Evolutionary conservation across 106 monocot genomes (phyloP).

Genomic region (Dendrobium nobile): DNA sequence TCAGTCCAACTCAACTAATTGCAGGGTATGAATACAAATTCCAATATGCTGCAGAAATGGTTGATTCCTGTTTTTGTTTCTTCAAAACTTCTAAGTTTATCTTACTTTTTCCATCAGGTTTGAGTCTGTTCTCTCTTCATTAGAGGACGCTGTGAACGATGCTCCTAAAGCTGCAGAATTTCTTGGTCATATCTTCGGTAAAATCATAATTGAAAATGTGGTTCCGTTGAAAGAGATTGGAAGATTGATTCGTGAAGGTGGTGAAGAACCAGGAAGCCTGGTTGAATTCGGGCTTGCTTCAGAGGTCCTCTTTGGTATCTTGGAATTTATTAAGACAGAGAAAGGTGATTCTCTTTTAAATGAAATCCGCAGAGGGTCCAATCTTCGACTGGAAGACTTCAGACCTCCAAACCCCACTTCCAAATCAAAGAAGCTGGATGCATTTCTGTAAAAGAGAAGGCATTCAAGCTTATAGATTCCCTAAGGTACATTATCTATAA

Average conservation of each 20-base stretch:
- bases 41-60: background rate
- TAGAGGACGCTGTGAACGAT: conserved; percentile 87
- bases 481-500: too few relatives aligned
- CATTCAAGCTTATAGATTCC: too few relatives aligned
- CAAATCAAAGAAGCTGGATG: conserved; percentile 40
- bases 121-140: conserved; percentile 41
- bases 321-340: conserved; percentile 53
- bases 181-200: conserved; percentile 67
- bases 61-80: too few relatives aligned
- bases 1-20: conserved; percentile 46
- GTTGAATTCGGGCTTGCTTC: conserved; percentile 57
- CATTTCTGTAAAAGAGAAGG: conserved; percentile 38
- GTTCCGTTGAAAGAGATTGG: conserved; percentile 47
- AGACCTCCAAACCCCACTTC: conserved; percentile 26
- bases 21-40: conserved; percentile 46
- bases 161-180: conserved; percentile 87
- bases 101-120: conserved; percentile 34
- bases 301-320: conserved; percentile 51
- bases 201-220: conserved; percentile 48
- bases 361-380: conserved; percentile 33
- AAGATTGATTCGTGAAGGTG: conserved; percentile 60
- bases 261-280: conserved; percentile 70
- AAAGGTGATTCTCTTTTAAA: conserved; percentile 51
- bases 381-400: conserved; percentile 51
- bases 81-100: background rate